A percentile compares a stretch with the other conserved stretches of the same genome.
Conservation (phyloP, 1,139 yeast species). For the Pichia sp. region DNA sequence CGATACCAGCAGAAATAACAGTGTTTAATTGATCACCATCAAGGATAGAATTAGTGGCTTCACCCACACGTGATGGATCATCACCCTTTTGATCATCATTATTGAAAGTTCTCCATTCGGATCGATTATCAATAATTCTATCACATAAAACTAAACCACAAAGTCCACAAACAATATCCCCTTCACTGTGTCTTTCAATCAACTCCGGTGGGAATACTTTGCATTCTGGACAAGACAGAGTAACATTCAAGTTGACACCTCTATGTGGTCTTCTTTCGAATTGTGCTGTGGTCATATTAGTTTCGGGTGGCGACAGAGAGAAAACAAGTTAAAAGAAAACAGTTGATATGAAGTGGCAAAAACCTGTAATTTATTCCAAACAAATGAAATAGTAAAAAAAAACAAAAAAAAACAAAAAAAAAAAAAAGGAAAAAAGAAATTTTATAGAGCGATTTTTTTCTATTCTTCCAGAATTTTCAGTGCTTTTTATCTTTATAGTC, state of each 20-base stretch:
- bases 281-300: constrained; percentile 8
- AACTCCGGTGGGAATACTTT: constrained; percentile 93
- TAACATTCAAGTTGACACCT: constrained; percentile 66
- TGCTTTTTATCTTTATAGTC: too few species aligned
- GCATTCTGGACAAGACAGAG: constrained; percentile 93
- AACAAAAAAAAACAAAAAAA: too few species aligned
- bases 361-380: neutral
- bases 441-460: too few species aligned
- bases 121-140: constrained; percentile 87
- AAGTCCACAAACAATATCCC: constrained; percentile 95
- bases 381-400: neutral
- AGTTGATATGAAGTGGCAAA: neutral
- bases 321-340: neutral
- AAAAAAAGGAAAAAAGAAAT: too few species aligned
- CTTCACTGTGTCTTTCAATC: constrained; percentile 92
- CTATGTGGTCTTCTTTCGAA: constrained; percentile 15
- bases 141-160: constrained; percentile 94
- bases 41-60: constrained; percentile 90
- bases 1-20: constrained; percentile 80
- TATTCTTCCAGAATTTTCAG: too few species aligned
- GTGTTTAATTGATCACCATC: constrained; percentile 93
- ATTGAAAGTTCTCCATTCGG: constrained; percentile 97
- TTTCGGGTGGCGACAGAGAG: neutral
- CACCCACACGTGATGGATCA: constrained; percentile 99
- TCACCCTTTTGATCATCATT: constrained; percentile 98